phyloP scores from a whole-genome alignment of 306 rosid species.

The Quercus ilex region DNA sequence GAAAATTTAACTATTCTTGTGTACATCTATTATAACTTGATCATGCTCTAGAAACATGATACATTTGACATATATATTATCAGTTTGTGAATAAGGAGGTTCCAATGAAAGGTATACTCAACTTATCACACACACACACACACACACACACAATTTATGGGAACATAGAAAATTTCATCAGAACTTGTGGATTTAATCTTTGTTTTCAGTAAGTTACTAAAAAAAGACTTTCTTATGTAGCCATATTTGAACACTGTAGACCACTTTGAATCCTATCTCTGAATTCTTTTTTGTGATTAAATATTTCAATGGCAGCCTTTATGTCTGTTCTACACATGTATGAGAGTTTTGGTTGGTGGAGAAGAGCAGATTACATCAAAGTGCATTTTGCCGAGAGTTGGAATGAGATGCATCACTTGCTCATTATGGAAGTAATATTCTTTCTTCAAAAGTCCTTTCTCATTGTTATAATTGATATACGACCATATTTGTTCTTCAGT shows the following conservation, averaged over 20 bases:
- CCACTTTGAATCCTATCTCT: slow-evolving; percentile 4
- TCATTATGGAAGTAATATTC: slow-evolving; percentile 86
- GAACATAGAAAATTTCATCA: not conserved
- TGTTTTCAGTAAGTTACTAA: not conserved
- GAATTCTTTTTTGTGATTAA: not conserved
- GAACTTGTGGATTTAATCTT: not conserved
- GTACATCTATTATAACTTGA: not conserved
- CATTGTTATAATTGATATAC: no score
- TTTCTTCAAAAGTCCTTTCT: slow-evolving; percentile 4
- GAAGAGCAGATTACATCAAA: slow-evolving; percentile 91
- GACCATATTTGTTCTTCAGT: not conserved
- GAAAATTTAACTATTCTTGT: not conserved
- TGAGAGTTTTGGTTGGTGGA: slow-evolving; percentile 99
- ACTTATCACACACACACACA: not conserved
- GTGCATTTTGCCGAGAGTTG: slow-evolving; percentile 99
- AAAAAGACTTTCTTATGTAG: not conserved
- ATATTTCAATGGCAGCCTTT: slow-evolving; percentile 59
- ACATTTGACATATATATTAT: not conserved
- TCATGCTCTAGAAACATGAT: not conserved
- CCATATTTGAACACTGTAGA: not conserved
- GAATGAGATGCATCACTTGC: slow-evolving; percentile 99
- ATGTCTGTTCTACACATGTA: slow-evolving; percentile 94
- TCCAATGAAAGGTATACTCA: not conserved
- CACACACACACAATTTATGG: not conserved
- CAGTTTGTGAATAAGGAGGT: not conserved